Conservation (phyloP, 208 protist genomes). For the Crithidia sp. region DNA sequence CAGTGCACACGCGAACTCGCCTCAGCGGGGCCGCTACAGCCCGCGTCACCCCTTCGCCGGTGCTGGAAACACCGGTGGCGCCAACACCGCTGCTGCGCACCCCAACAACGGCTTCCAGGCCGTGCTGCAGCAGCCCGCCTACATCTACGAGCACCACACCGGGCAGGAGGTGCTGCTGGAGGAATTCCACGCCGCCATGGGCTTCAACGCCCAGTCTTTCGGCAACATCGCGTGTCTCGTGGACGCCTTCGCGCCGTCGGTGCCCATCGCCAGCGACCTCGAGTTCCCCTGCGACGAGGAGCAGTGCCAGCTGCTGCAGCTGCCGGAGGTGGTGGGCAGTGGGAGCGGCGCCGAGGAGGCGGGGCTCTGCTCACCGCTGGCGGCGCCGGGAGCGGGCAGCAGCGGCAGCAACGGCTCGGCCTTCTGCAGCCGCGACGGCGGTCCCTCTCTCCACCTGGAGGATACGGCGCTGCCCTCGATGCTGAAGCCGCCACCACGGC, state of each 20-base stretch:
- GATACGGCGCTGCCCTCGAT: not conserved
- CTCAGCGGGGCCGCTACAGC: constrained; percentile 15
- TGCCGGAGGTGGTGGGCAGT: not conserved
- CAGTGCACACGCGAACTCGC: constrained; percentile 18
- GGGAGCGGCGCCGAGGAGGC: constrained; percentile 4
- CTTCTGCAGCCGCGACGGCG: constrained; percentile 12
- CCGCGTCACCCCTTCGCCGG: constrained; percentile 13
- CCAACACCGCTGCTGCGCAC: constrained; percentile 9
- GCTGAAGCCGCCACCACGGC: not conserved
- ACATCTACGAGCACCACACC: constrained; percentile 74
- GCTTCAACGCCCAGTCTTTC: constrained; percentile 52
- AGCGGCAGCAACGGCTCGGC: constrained; percentile 22
- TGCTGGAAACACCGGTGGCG: not conserved
- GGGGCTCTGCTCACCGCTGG: constrained; percentile 2
- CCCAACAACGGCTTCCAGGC: constrained; percentile 9
- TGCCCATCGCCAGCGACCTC: constrained; percentile 49
- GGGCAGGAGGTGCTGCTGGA: constrained; percentile 71
- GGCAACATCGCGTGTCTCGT: constrained; percentile 84
- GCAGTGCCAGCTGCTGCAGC: constrained; percentile 23
- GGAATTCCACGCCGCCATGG: constrained; percentile 53
- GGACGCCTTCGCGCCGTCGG: constrained; percentile 63
- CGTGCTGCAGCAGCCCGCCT: constrained; percentile 15
- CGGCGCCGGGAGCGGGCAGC: constrained; percentile 2
- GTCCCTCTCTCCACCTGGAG: constrained; percentile 3
- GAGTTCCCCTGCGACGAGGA: constrained; percentile 52